Evolutionary conservation across 768 basidiomycete species (phyloP), one percentile per base, ranked within the genome.

Genomic region (Hirschioporus abietinus): DNA sequence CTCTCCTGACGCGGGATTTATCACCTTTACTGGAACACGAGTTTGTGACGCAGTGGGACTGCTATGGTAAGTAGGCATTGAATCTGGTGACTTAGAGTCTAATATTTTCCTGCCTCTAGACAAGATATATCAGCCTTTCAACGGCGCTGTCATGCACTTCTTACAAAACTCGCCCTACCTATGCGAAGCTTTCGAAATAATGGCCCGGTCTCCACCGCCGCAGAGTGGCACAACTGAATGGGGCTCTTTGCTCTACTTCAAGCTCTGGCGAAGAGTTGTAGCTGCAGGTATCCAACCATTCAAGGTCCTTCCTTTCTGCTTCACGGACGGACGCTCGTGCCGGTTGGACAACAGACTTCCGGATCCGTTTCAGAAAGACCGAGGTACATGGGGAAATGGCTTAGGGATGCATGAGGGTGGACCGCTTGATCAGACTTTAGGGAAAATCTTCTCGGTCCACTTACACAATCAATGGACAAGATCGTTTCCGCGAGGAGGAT

Each of bases 21-120:
- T 81, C 88, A 1, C 95, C 96, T 9, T 80, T 98, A 65, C 82
- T 92, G 7, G 96, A 97, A 75, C 91, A 93, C 72, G 96, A 99
- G 76, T 99, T 96, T 74, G 93, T 98, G 10, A 96, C 94, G 1
- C 95, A 99, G 72, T 99, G 96, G 96, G 96, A 99, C 74, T 98
- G 96, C 75, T 98, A 98, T 72, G 93, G 96, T 95, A 74, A 58
- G 87, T 73, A 25, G 15, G 15, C 23, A 9, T 34, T 25, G 3
- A 12, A 17, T 24, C 23, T 34, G 24, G 12, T 4, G 9, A 61
- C 2, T 26, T 26, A 9, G 17, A 25, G 15, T 34, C 24, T 34
- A 34, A 61, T 23, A 15, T 24, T 61, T 24, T 61, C 7, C 27
- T 35, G 65, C 62, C 34, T 26, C 64, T 24, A 65, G 90, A 91